phyloP scores from a whole-genome alignment of 139 green algal genomes.

The Chlorella sp. region DNA sequence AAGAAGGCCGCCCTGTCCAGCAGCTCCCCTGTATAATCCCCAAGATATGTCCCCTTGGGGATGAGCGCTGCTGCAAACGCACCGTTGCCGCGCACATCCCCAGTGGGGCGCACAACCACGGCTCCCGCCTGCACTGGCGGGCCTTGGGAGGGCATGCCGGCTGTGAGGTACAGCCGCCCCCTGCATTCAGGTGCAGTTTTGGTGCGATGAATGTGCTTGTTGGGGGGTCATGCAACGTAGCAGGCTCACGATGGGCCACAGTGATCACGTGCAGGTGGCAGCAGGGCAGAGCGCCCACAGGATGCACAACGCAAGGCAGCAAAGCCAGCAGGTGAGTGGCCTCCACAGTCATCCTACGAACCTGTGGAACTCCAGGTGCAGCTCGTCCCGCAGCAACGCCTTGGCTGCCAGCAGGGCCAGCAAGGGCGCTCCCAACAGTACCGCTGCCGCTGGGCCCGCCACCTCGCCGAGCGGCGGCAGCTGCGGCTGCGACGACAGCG shows the following conservation, averaged over 20 bases:
- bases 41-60: constrained; percentile 44
- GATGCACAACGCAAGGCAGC: too few relatives aligned
- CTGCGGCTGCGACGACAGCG: constrained; percentile 15
- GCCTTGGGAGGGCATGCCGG: constrained; percentile 43
- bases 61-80: constrained; percentile 50
- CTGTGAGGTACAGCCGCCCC: constrained; percentile 46
- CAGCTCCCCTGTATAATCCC: constrained; percentile 60
- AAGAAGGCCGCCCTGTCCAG: constrained; percentile 51
- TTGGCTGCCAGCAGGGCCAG: constrained; percentile 25
- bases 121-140: constrained; percentile 36
- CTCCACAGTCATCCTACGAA: too few relatives aligned
- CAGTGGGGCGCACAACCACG: constrained; percentile 45
- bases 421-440: constrained; percentile 31
- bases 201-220: background rate
- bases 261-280: background rate
- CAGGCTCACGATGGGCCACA: background rate
- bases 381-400: constrained; percentile 31
- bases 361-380: constrained; percentile 52
- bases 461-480: constrained; percentile 2
- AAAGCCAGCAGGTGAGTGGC: too few relatives aligned
- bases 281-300: background rate
- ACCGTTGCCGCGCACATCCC: constrained; percentile 55
- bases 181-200: background rate
- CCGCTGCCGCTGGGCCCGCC: constrained; percentile 17
- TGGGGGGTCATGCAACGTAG: background rate